Evolutionary conservation across 176 grass and related monocot species (phyloP), one percentile per base, ranked within the genome.

Genomic region (Panicum miliaceum): DNA sequence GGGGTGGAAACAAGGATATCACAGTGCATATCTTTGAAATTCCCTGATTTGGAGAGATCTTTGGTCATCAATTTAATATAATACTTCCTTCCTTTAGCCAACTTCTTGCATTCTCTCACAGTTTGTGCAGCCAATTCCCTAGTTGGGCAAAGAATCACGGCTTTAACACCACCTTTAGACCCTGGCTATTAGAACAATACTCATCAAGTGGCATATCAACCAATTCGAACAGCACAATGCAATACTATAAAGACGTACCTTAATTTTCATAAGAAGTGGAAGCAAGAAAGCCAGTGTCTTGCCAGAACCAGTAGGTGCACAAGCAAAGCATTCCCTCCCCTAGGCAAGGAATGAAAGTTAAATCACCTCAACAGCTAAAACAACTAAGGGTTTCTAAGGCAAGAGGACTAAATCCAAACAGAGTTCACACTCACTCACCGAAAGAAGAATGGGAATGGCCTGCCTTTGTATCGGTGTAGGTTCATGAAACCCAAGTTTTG

Each of bases 401-500:
- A 82, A 63, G 2, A 57, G 69, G 5, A 12, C 1, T 13, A 22
- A 88, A 61, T 36, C 10, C 46, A 73, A 89, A 84, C 8, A 73
- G 18, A 81, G 58, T 57, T 56, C 22, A 59, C 58, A 77, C 82
- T 40, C 58, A 67, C 93, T 87, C 81, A 98, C 96, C 0, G 85
- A 95, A 78, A 98, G 96, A 81, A 98, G 87, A 60, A 92, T 83
- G 19, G 93, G 88, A 89, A 98, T 98, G 69, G 91, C 87, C 87
- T 98, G 91, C n/a, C 96, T 95, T 85, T 98, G 96, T 58, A 98
- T 95, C 68, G 96, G 87, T 56, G 96, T 98, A 76, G 96, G 93
- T 71, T 95, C 93, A 72, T 90, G 78, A 63, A 95, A 98, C 34
- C 96, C 91, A 87, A 92, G 83, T 71, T 87, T 87, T 47, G 79